Percentiles rank a stretch among this genome's conserved stretches.
phyloP scores from a whole-genome alignment of 345 rosid genomes.

The Dipteronia dyeriana region DNA sequence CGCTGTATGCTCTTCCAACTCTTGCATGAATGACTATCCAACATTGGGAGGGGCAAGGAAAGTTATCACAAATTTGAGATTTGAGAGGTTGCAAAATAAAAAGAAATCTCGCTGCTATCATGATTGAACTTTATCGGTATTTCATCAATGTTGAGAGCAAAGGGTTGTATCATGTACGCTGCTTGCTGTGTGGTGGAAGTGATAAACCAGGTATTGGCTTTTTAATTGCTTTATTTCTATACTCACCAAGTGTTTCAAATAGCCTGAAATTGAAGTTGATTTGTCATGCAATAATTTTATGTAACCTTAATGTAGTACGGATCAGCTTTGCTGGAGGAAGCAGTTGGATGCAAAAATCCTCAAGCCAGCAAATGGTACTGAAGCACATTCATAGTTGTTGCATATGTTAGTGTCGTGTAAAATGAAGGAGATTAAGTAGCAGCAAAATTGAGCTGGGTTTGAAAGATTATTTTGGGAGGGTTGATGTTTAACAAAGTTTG shows the following conservation, averaged over 20 bases:
- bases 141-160: constrained; percentile 69
- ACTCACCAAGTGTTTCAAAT: neutral
- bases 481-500: neutral
- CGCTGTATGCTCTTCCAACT: constrained; percentile 40
- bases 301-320: neutral
- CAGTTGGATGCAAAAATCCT: neutral
- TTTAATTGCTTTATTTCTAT: neutral
- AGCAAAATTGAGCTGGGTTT: neutral
- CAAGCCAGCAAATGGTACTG: neutral
- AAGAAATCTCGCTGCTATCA: too few species aligned
- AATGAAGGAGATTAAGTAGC: neutral
- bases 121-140: constrained; percentile 33
- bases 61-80: too few species aligned
- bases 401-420: neutral
- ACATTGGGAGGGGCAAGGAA: too few species aligned
- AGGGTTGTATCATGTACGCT: constrained; percentile 36
- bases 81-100: too few species aligned
- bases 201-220: constrained; percentile 5
- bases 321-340: neutral
- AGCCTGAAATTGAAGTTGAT: neutral
- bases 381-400: neutral
- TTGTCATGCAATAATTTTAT: neutral
- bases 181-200: constrained; percentile 39
- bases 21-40: constrained; percentile 28
- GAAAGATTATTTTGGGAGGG: neutral